A percentile compares a stretch with the other conserved stretches of the same genome.
Conservation (phyloP, 2,329 filamentous ascomycete species). For the Pyricularia sp. region DNA sequence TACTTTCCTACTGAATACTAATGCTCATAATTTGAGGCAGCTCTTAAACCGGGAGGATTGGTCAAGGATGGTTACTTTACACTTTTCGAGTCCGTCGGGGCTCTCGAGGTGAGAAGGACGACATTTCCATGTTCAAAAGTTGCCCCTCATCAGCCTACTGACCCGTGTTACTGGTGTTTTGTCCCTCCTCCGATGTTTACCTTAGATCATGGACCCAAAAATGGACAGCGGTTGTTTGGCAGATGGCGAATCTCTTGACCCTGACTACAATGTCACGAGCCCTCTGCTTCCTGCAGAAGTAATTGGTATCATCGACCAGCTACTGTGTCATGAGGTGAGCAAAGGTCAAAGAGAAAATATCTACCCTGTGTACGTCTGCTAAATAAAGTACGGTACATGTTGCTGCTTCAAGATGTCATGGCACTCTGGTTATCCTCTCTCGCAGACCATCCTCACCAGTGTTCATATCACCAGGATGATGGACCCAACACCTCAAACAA, state of each 20-base stretch:
- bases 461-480: conserved; percentile 80
- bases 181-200: conserved; percentile 3
- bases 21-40: conserved; percentile 30
- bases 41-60: conserved; percentile 68
- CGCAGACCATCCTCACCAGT: conserved; percentile 89
- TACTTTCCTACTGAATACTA: neutral
- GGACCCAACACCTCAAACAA: conserved; percentile 53
- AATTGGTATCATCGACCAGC: conserved; percentile 87
- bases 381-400: neutral
- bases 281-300: conserved; percentile 68
- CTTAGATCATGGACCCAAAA: conserved; percentile 94
- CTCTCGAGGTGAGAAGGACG: conserved; percentile 53
- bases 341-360: neutral
- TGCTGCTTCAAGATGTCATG: conserved; percentile 65
- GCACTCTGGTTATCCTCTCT: conserved; percentile 92
- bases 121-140: neutral
- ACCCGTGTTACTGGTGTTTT: neutral
- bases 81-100: conserved; percentile 86
- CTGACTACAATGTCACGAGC: conserved; percentile 66
- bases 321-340: conserved; percentile 76
- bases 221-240: conserved; percentile 91
- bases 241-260: conserved; percentile 71
- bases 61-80: conserved; percentile 93
- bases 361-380: neutral
- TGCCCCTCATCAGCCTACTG: neutral